Evolutionary conservation across 441 rosid genomes (phyloP).

Genomic region (Syzygium syzygioides): DNA sequence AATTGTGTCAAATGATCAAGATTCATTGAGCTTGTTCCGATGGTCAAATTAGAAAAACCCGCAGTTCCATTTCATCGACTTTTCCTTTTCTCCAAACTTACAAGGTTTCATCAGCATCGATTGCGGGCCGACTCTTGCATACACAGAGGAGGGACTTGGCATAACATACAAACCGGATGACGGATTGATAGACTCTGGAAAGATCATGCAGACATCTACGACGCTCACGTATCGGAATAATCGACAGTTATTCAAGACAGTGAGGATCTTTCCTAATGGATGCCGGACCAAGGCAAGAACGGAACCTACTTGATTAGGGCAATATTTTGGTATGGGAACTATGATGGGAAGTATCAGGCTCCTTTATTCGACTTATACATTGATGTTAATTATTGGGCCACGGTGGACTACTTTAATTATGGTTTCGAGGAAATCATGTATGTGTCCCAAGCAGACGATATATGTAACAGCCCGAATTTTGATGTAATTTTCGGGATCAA

Average conservation of each 20-base stretch:
- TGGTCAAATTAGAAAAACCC: not conserved
- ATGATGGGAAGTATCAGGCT: not conserved
- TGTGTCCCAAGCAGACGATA: not conserved
- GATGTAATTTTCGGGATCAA: too few species aligned
- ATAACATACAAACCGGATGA: not conserved
- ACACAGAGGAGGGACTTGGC: not conserved
- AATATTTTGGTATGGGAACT: constrained; percentile 2
- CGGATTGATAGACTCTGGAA: not conserved
- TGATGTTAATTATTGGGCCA: not conserved
- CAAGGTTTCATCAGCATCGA: not conserved
- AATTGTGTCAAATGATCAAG: not conserved
- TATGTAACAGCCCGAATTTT: too few species aligned
- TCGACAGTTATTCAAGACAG: not conserved
- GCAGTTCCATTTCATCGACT: not conserved
- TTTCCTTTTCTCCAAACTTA: not conserved
- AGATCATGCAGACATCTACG: not conserved
- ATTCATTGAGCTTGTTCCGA: not conserved
- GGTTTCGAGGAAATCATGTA: not conserved
- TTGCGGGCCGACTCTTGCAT: not conserved
- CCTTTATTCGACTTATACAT: not conserved
- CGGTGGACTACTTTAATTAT: not conserved
- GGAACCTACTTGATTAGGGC: constrained; percentile 6
- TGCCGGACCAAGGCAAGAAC: not conserved
- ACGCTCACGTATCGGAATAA: too few species aligned
- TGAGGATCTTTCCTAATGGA: not conserved